Conservation (phyloP, 2,329 filamentous ascomycete species). For the Raffaelea ambrosiae region DNA sequence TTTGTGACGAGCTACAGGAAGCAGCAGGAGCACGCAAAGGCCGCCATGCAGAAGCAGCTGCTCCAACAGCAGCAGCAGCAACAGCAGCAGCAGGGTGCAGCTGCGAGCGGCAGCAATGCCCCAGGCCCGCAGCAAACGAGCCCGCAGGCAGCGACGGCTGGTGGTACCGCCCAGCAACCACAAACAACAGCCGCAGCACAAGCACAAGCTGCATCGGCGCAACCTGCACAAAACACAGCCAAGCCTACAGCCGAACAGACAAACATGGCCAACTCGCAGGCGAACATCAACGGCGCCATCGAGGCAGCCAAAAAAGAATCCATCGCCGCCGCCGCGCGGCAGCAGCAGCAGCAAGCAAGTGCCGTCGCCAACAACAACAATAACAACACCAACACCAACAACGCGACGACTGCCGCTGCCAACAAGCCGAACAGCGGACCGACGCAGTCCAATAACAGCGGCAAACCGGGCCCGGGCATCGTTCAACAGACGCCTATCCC, state of each 20-base stretch:
- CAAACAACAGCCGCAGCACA: slow-evolving; percentile 13
- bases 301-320: slow-evolving; percentile 38
- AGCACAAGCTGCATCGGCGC: no score
- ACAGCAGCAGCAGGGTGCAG: slow-evolving; percentile 14
- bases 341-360: slow-evolving; percentile 16
- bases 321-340: slow-evolving; percentile 16
- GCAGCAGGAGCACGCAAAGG: slow-evolving; percentile 25
- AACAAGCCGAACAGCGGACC: slow-evolving; percentile 6
- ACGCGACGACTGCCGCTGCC: neutral
- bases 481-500: slow-evolving; percentile 14
- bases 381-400: neutral
- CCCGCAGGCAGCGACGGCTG: slow-evolving; percentile 6
- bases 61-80: slow-evolving; percentile 14
- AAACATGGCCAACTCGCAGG: slow-evolving; percentile 23
- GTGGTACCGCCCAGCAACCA: slow-evolving; percentile 3
- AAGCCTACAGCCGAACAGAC: slow-evolving; percentile 13
- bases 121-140: slow-evolving; percentile 4
- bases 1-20: slow-evolving; percentile 41
- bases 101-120: slow-evolving; percentile 12
- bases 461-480: slow-evolving; percentile 5
- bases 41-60: neutral
- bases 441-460: neutral
- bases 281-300: slow-evolving; percentile 33
- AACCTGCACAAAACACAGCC: no score
- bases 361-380: slow-evolving; percentile 6